Evolutionary conservation across 305 asterid species (phyloP), one percentile per base, ranked within the genome.

Genomic region (Salvia sclarea): DNA sequence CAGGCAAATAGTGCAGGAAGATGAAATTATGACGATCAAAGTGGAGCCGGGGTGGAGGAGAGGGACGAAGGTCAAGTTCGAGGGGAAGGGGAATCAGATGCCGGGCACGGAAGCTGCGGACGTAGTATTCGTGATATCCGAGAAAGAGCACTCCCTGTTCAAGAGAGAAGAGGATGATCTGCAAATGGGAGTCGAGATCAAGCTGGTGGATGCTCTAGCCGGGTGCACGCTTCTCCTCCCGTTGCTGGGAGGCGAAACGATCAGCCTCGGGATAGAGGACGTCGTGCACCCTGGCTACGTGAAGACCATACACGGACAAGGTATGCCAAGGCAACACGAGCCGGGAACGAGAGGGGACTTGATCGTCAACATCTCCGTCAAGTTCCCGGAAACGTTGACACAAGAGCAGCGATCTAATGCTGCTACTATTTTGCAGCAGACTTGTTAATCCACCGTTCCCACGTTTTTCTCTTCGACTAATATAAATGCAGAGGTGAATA

Each of bases 21-120:
- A 82, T 13, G 89, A 91, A 67, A 70, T 68, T 56, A 72, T 87
- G 13, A 83, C 88, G 3, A 86, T 89, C 53, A 86, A 85, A 74
- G 94, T 89, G 68, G 73, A 84, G 67, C 90, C 94, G 1, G 98
- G 98, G 24, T 89, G 92, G 96, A 83, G 64, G 37, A 84, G 76
- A 78, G 95, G 91, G 0, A 87, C 95, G 14, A 82, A 59, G 76
- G 83, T 89, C 10, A 84, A 90, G 10, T 91, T 91, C 61, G 92
- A 89, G 69, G 90, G 84, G 14, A 86, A 70, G 83, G 93, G 94
- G 22, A 71, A 84, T 12, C 87, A 87, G 76, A 76, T 75, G 41
- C 81, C 78, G 0, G 88, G 89, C 4, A 68, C 76, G 5, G 56
- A 62, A 11, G 80, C 84, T n/a, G 86, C 80, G 35, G 95, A 87